Evolutionary conservation across 306 rosid species (phyloP).

Genomic region (Datisca glomerata): DNA sequence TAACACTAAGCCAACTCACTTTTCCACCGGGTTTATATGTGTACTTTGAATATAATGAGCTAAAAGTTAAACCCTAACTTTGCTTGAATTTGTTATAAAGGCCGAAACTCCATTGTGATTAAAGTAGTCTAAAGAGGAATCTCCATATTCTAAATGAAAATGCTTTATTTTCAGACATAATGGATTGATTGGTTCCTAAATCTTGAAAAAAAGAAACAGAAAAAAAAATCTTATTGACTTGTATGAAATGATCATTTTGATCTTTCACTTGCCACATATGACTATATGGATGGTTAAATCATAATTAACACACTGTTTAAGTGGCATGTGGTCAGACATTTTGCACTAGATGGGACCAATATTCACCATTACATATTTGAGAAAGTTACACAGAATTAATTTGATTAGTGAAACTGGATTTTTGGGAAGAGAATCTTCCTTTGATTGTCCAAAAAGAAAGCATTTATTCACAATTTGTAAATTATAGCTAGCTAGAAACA

Average conservation of each 20-base stretch:
- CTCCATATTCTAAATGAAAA: conserved; percentile 15
- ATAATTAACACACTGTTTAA: no score
- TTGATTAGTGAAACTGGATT: conserved; percentile 15
- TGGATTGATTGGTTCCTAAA: conserved; percentile 8
- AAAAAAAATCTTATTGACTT: no score
- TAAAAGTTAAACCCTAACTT: conserved; percentile 42
- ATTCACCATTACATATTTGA: no score
- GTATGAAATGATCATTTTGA: no score
- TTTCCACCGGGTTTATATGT: conserved; percentile 34
- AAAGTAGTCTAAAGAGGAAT: conserved; percentile 21
- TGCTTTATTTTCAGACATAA: conserved; percentile 3
- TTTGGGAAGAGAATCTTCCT: conserved; percentile 53
- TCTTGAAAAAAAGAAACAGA: no score
- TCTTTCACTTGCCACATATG: no score
- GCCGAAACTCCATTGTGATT: conserved; percentile 7
- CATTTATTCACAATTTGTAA: conserved; percentile 59
- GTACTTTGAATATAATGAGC: conserved; percentile 23
- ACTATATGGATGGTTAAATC: no score
- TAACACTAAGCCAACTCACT: conserved; percentile 58
- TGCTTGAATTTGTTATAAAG: conserved; percentile 44
- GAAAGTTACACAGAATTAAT: no score
- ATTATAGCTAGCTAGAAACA: no score
- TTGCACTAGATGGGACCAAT: no score
- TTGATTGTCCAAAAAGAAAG: conserved; percentile 85
- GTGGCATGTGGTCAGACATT: no score